Base-by-base conservation (phyloP, 345 rosid genomes). In the Alliaria petiolata region DNA sequence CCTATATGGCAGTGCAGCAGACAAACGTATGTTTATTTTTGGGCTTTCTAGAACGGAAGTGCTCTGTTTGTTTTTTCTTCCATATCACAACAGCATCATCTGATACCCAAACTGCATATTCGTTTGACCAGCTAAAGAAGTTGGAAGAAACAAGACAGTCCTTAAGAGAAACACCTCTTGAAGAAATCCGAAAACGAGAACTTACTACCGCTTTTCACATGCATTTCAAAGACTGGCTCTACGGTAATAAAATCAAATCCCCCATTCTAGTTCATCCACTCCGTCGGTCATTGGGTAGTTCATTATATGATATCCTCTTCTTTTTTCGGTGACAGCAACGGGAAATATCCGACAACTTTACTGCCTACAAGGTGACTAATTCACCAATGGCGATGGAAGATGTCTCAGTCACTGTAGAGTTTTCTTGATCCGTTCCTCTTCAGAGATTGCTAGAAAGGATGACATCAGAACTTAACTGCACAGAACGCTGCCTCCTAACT, bases 281-380 rank as follows among this genome's bases (percentile, higher is more conserved):
- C 36, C 16, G 0, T 44, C 28, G 26, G 38, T 11, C 30, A 33
- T 12, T 65, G 0, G 1, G 34, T 58, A 16, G 3, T 25, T 33
- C n/a, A n/a, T n/a, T n/a, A n/a, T n/a, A n/a, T n/a, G n/a, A n/a
- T 25, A 43, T 47, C 6, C 4, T 62, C 30, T 49, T 5, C 25
- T 28, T 20, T 34, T 25, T 46, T 9, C 1, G 64, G 46, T 72
- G 70, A 53, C 93, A 95, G 98, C 97, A 34, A 84, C 99, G 0
- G 98, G 98, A 74, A 95, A 95, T 78, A 82, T 95, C 76, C 95
- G 99, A 54, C 99, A 95, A 80, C 95, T 95, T 38, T 95, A 95
- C 86, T 90, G 99, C 79, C 90, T 95, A 33, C 99, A 92, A 82
- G 89, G 97, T 22, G 98, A 95, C 45, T 92, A 70, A 82, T 76